A percentile compares a stretch with the other conserved stretches of the same genome.
Evolutionary conservation across 2,329 filamentous ascomycete genomes (phyloP).

Genomic region (Colletotrichum plurivorum): DNA sequence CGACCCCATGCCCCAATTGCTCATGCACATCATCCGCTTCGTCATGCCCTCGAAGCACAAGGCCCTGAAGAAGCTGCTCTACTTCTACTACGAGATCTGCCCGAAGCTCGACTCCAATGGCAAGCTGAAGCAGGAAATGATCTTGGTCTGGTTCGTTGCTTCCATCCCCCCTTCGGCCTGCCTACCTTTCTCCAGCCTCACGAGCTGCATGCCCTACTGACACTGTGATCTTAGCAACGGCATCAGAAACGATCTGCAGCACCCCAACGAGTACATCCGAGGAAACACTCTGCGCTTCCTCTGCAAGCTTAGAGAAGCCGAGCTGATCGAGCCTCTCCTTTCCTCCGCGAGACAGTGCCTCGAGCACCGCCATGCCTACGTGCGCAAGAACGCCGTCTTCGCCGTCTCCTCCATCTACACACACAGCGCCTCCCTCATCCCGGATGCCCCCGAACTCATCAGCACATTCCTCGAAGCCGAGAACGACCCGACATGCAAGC

Average conservation of each 20-base stretch:
- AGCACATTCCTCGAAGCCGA: constrained; percentile 90
- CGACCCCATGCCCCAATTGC: constrained; percentile 92
- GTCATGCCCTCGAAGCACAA: constrained; percentile 99
- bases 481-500: constrained; percentile 95
- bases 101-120: constrained; percentile 93
- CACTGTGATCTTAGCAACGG: constrained; percentile 78
- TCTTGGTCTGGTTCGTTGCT: constrained; percentile 87
- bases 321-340: constrained; percentile 95
- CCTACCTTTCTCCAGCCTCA: neutral
- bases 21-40: constrained; percentile 99
- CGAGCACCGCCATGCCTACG: constrained; percentile 96
- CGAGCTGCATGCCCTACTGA: constrained; percentile 26
- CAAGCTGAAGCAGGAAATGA: constrained; percentile 99
- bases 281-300: constrained; percentile 99
- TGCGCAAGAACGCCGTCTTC: constrained; percentile 98
- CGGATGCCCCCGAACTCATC: constrained; percentile 94
- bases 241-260: constrained; percentile 96
- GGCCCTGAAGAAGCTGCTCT: constrained; percentile 95
- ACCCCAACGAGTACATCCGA: constrained; percentile 97
- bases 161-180: neutral
- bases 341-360: constrained; percentile 93
- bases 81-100: constrained; percentile 99
- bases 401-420: constrained; percentile 93
- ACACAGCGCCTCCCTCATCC: constrained; percentile 92
- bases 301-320: constrained; percentile 94